Conservation (phyloP, 2,329 filamentous ascomycete genomes). For the Fusarium anthophilum region DNA sequence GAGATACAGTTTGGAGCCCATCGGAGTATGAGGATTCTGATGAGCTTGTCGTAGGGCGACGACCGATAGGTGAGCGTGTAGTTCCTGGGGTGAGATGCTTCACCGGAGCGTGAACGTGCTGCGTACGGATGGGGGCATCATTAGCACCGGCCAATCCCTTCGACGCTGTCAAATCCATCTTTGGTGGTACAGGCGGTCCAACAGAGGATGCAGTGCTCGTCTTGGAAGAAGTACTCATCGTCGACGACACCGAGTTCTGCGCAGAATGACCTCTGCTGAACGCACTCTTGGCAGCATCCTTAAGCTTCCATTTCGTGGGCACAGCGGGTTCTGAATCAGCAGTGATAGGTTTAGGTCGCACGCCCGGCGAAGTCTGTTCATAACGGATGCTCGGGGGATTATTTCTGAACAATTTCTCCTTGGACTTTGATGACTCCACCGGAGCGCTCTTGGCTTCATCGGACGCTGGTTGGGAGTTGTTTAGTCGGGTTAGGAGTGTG, state of each 20-base stretch:
- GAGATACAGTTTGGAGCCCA: constrained; percentile 48
- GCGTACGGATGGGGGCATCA: background rate
- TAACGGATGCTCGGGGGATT: constrained; percentile 45
- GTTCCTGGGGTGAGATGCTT: constrained; percentile 14
- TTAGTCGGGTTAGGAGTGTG: constrained; percentile 19
- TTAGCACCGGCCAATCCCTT: background rate
- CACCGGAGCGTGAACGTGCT: background rate
- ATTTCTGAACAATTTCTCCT: constrained; percentile 21
- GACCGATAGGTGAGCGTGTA: background rate
- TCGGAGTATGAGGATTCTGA: constrained; percentile 53
- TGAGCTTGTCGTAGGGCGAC: constrained; percentile 43
- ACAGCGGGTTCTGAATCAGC: constrained; percentile 20
- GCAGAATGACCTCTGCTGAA: constrained; percentile 38
- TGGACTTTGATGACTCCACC: constrained; percentile 3
- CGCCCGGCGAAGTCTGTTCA: constrained; percentile 37
- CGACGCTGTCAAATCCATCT: background rate
- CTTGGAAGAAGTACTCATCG: constrained; percentile 10
- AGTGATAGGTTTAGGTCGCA: constrained; percentile 34
- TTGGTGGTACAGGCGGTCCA: constrained; percentile 14
- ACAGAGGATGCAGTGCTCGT: constrained; percentile 3
- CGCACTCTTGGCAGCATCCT: constrained; percentile 49
- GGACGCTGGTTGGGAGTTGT: constrained; percentile 4
- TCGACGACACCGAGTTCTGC: constrained; percentile 25
- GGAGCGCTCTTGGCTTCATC: constrained; percentile 23
- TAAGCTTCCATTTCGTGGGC: constrained; percentile 47